Conservation (phyloP, 495 filamentous ascomycete species). For the Durotheca rogersii region DNA sequence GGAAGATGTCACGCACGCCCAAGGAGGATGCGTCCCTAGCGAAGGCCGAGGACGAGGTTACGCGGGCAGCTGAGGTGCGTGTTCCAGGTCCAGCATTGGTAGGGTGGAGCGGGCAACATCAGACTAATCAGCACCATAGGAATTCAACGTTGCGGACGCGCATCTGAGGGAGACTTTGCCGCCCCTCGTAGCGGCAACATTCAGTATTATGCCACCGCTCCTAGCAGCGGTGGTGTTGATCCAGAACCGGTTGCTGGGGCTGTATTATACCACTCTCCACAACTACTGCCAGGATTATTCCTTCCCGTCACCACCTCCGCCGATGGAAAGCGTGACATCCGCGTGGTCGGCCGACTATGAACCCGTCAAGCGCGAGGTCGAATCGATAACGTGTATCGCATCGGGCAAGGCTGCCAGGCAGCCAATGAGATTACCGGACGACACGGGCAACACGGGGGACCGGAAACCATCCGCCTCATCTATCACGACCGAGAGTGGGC, state of each 20-base stretch:
- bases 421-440: slow-evolving; percentile 52
- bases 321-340: slow-evolving; percentile 69
- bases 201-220: slow-evolving; percentile 77
- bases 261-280: slow-evolving; percentile 82
- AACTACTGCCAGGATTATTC: slow-evolving; percentile 70
- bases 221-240: slow-evolving; percentile 72
- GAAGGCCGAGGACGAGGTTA: slow-evolving; percentile 78
- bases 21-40: slow-evolving; percentile 74
- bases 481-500: slow-evolving; percentile 19
- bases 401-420: slow-evolving; percentile 73
- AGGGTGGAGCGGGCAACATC: neutral
- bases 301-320: slow-evolving; percentile 72
- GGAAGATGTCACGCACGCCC: slow-evolving; percentile 70
- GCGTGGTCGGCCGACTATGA: slow-evolving; percentile 68
- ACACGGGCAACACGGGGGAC: slow-evolving; percentile 18
- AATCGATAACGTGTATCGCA: slow-evolving; percentile 68
- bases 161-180: slow-evolving; percentile 75
- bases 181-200: slow-evolving; percentile 68
- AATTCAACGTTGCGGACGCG: slow-evolving; percentile 80
- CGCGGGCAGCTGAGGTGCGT: slow-evolving; percentile 63
- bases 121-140: slow-evolving; percentile 48
- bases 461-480: slow-evolving; percentile 23
- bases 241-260: slow-evolving; percentile 78
- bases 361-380: slow-evolving; percentile 66
- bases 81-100: neutral